Percentiles rank a stretch among this genome's conserved stretches.
Conservation (phyloP, 2,329 filamentous ascomycete genomes). For the Amauroascus niger region DNA sequence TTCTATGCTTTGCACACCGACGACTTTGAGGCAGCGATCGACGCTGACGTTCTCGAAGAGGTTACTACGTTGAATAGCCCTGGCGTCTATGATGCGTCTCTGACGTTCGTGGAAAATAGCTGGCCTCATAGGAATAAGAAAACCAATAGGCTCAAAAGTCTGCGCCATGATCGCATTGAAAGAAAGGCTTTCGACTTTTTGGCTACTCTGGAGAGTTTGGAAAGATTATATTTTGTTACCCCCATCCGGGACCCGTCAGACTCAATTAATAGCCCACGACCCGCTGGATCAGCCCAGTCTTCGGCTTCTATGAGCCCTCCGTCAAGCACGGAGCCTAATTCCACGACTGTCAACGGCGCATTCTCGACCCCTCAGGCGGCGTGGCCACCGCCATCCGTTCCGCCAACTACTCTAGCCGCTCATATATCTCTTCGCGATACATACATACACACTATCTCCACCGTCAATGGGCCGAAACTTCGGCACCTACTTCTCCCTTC, state of each 20-base stretch:
- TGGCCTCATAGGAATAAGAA: conserved; percentile 34
- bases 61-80: conserved; percentile 48
- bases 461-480: conserved; percentile 43
- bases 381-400: not conserved
- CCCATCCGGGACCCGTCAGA: conserved; percentile 25
- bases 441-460: conserved; percentile 41
- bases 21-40: conserved; percentile 39
- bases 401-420: conserved; percentile 14
- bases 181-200: conserved; percentile 39
- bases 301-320: conserved; percentile 11
- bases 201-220: conserved; percentile 35
- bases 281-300: conserved; percentile 9
- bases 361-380: not conserved
- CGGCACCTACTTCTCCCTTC: conserved; percentile 49
- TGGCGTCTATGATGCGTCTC: conserved; percentile 33
- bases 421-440: conserved; percentile 28
- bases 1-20: conserved; percentile 46
- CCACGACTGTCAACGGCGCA: conserved; percentile 13
- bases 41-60: conserved; percentile 36
- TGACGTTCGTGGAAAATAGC: conserved; percentile 47
- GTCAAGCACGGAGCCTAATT: not conserved
- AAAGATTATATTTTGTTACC: conserved; percentile 46
- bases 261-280: conserved; percentile 24
- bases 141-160: conserved; percentile 37
- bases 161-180: conserved; percentile 43